These are phyloP conservation scores for Fusarium duplospermum DNA, from an alignment of 2,329 filamentous ascomycete genomes.

Conservation along the genomic window DNA sequence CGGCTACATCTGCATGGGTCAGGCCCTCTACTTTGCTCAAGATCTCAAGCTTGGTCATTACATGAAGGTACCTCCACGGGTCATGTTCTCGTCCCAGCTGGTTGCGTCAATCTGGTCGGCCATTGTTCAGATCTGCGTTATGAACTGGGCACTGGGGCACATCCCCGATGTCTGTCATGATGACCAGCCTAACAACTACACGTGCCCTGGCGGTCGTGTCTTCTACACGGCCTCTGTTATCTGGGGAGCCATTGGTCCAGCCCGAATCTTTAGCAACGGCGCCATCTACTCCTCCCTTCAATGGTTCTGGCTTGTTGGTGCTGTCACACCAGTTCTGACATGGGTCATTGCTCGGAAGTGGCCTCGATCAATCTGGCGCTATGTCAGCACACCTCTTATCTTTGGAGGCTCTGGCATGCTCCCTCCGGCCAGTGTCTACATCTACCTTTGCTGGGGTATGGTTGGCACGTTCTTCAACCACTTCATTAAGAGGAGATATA, in stretches of 20 bases:
- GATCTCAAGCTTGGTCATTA: slow-evolving; percentile 78
- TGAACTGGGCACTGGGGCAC: slow-evolving; percentile 72
- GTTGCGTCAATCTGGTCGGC: slow-evolving; percentile 71
- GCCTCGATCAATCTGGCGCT: slow-evolving; percentile 71
- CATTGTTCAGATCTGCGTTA: slow-evolving; percentile 71
- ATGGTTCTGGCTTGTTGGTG: slow-evolving; percentile 79
- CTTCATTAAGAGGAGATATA: slow-evolving; percentile 71
- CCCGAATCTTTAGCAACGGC: slow-evolving; percentile 73
- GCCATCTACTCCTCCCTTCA: slow-evolving; percentile 73
- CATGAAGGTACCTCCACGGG: slow-evolving; percentile 73
- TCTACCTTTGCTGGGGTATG: slow-evolving; percentile 77
- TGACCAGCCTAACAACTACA: slow-evolving; percentile 67
- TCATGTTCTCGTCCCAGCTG: slow-evolving; percentile 71
- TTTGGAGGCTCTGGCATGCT: slow-evolving; percentile 73
- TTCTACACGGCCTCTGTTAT: slow-evolving; percentile 78
- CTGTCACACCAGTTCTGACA: slow-evolving; percentile 70
- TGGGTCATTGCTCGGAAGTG: slow-evolving; percentile 71
- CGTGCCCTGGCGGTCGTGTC: slow-evolving; percentile 64
- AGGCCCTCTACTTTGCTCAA: slow-evolving; percentile 73
- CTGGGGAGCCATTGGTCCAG: slow-evolving; percentile 79
- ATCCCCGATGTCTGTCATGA: slow-evolving; percentile 72
- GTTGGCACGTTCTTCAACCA: slow-evolving; percentile 78
- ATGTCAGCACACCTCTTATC: slow-evolving; percentile 75
- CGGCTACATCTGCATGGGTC: slow-evolving; percentile 75
- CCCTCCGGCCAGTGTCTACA: slow-evolving; percentile 77